Evolutionary conservation across 139 green algal genomes (phyloP).

Genomic region (Microglena sp.): DNA sequence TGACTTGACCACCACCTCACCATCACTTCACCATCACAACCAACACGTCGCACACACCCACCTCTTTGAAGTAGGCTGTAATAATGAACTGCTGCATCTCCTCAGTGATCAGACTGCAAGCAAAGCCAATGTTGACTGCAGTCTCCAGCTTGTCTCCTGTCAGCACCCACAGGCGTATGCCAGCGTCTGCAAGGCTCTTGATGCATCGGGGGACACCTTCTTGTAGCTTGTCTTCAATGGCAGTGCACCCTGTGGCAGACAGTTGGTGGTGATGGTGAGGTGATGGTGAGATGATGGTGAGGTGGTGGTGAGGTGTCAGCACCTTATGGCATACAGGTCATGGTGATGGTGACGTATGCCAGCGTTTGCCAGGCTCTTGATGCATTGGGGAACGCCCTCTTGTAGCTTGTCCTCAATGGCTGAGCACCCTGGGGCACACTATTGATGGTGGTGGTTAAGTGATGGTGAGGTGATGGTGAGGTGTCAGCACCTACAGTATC

Average conservation of each 20-base stretch:
- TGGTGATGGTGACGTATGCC: slow-evolving; percentile 73
- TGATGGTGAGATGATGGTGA: too few relatives aligned
- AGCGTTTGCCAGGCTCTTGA: slow-evolving; percentile 70
- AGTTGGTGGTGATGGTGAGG: too few relatives aligned
- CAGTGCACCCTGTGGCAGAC: slow-evolving; percentile 87
- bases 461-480: too few relatives aligned
- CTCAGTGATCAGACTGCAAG: slow-evolving; percentile 71
- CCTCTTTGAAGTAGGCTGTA: slow-evolving; percentile 7
- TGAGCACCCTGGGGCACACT: too few relatives aligned
- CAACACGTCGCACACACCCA: slow-evolving; percentile 5
- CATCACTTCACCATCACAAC: too few relatives aligned
- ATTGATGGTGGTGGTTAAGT: too few relatives aligned
- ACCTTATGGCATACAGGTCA: too few relatives aligned
- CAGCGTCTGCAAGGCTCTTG: slow-evolving; percentile 64
- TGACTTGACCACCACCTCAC: too few relatives aligned
- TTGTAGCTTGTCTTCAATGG: slow-evolving; percentile 98
- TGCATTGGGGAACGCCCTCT: slow-evolving; percentile 86
- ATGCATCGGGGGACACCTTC: slow-evolving; percentile 90
- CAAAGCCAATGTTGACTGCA: slow-evolving; percentile 86
- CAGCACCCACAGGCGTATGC: slow-evolving; percentile 90
- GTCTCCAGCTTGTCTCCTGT: slow-evolving; percentile 82
- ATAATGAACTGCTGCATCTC: slow-evolving; percentile 56
- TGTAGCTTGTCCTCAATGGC: slow-evolving; percentile 99
- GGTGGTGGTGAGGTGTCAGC: too few relatives aligned
- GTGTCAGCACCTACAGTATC: too few relatives aligned